Base-by-base conservation (phyloP, 2,329 filamentous ascomycete species). In the Cercospora berteroae region DNA sequence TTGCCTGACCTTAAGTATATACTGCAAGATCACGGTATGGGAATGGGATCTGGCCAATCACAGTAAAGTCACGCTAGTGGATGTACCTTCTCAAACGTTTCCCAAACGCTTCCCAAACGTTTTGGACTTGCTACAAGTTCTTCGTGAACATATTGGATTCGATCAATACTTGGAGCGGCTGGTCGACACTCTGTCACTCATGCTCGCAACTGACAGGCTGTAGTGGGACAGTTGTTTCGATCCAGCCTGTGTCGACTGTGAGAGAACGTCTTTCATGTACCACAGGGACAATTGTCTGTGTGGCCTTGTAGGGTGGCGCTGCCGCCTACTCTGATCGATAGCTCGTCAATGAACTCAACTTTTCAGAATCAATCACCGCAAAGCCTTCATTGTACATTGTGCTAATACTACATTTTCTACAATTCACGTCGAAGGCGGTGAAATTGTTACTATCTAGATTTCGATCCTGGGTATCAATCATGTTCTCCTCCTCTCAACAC, bases 381-480 rank as follows among this genome's bases (percentile, higher is more conserved):
- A 42, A 42, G 6, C 36, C 36, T 42, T 42, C 36, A 42, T 5
- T 42, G 36, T 42, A 42, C 36, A 42, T 42, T 42, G 36, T n/a
- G 36, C 36, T 42, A 42, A n/a, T 42, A n/a, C 31, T 33, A 60
- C 57, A 39, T 60, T 59, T 59, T 42, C 13, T 31, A 12, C 12
- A 13, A 5, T 8, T 25, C 31, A n/a, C n/a, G 2, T 3, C 3
- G 18, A 16, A 27, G 39, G 39, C 23, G 42, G 20, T 8, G 16
- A 56, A 4, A 29, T 23, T 27, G 5, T 36, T 39, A 18, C 58
- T 16, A 39, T 33, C 60, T 48, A 55, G 16, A 55, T 42, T n/a
- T 27, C 48, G 50, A 57, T 63, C 29, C 50, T 63, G 61, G 61
- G 61, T 63, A 63, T 63, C 61, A 57, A 25, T 63, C 44, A 33